A percentile compares a stretch with the other conserved stretches of the same genome.
Conservation (phyloP, 768 basidiomycete genomes). For the Coprinopsis sp. region DNA sequence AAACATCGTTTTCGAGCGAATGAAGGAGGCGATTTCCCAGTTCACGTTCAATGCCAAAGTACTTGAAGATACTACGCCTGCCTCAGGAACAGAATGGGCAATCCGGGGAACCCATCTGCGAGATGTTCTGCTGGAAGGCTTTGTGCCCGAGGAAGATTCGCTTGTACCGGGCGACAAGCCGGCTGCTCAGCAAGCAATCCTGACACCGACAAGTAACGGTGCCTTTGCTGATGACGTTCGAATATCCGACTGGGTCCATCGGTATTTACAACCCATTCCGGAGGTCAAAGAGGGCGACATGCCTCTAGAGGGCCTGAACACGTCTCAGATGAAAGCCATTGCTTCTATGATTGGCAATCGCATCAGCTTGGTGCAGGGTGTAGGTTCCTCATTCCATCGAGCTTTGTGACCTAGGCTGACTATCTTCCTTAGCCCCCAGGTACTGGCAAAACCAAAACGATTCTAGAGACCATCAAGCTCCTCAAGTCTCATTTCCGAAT, state of each 20-base stretch:
- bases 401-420: slow-evolving; percentile 2
- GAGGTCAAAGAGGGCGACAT: slow-evolving; percentile 78
- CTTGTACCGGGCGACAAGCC: slow-evolving; percentile 17
- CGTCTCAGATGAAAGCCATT: slow-evolving; percentile 75
- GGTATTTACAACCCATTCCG: slow-evolving; percentile 58
- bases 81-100: slow-evolving; percentile 41
- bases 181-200: neutral
- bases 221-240: slow-evolving; percentile 68
- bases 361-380: slow-evolving; percentile 82
- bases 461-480: slow-evolving; percentile 77
- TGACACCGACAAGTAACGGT: slow-evolving; percentile 27
- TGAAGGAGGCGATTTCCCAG: slow-evolving; percentile 59
- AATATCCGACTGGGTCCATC: slow-evolving; percentile 76
- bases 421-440: slow-evolving; percentile 67
- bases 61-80: neutral
- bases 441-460: slow-evolving; percentile 90
- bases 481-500: slow-evolving; percentile 86
- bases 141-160: slow-evolving; percentile 27
- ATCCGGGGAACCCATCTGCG: slow-evolving; percentile 70
- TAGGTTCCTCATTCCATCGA: slow-evolving; percentile 31
- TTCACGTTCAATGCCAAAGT: slow-evolving; percentile 43
- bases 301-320: slow-evolving; percentile 55
- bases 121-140: slow-evolving; percentile 62
- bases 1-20: slow-evolving; percentile 61
- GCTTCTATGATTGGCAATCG: slow-evolving; percentile 82